Percentiles rank a stretch among this genome's conserved stretches.
Conservation (phyloP, 139 green algal genomes). For the Tetraselmis chui region DNA sequence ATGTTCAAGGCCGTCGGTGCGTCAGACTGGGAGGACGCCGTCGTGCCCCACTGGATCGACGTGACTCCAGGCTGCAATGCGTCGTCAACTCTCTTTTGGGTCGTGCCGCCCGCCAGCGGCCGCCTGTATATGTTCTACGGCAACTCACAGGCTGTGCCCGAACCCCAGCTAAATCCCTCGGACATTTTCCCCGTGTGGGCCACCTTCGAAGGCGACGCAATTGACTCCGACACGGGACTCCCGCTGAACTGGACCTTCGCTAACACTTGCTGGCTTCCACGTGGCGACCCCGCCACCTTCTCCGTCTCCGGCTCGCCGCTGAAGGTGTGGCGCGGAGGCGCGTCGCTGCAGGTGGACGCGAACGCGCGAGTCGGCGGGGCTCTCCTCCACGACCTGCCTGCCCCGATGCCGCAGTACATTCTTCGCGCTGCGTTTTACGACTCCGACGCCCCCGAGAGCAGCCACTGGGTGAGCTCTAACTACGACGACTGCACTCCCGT, state of each 20-base stretch:
- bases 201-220: slow-evolving; percentile 8
- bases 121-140: slow-evolving; percentile 11
- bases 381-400: slow-evolving; percentile 3
- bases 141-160: background rate
- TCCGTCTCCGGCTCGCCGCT: background rate
- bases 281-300: slow-evolving; percentile 10
- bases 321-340: background rate
- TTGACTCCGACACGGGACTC: background rate
- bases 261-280: slow-evolving; percentile 9
- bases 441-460: slow-evolving; percentile 7
- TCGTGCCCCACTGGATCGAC: slow-evolving; percentile 13
- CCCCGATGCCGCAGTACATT: slow-evolving; percentile 5
- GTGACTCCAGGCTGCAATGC: slow-evolving; percentile 1
- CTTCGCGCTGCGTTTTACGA: slow-evolving; percentile 11
- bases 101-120: slow-evolving; percentile 1
- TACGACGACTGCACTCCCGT: slow-evolving; percentile 11
- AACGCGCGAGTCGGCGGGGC: background rate
- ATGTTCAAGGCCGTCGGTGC: slow-evolving; percentile 1
- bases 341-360: slow-evolving; percentile 12
- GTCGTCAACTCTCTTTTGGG: slow-evolving; percentile 8
- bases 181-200: slow-evolving; percentile 4
- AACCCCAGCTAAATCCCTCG: background rate
- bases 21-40: background rate
- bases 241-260: background rate
- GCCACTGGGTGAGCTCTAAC: slow-evolving; percentile 19